Evolutionary conservation across 768 basidiomycete species (phyloP).

Genomic region (Suillus subluteus): DNA sequence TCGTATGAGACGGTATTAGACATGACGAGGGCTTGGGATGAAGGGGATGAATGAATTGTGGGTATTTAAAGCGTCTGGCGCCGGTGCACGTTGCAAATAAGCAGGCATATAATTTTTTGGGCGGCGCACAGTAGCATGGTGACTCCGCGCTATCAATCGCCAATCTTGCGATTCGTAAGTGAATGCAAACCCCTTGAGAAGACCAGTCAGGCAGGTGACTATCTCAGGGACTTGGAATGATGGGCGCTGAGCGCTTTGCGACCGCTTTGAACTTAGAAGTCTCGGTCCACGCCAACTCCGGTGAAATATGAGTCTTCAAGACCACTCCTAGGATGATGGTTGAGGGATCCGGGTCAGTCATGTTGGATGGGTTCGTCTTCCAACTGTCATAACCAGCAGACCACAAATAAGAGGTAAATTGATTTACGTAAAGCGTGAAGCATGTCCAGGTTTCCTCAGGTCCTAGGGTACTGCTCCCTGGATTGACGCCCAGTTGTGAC

Average conservation of each 20-base stretch:
- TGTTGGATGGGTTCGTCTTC: background rate
- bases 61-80: background rate
- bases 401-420: background rate
- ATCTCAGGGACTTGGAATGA: background rate
- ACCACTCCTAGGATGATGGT: background rate
- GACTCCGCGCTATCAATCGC: background rate
- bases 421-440: too few species aligned
- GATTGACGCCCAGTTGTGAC: background rate
- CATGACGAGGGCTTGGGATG: background rate
- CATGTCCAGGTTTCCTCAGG: too few species aligned
- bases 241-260: background rate
- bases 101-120: background rate
- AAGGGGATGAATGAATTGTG: background rate
- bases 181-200: background rate
- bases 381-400: background rate
- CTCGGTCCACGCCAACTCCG: background rate
- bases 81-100: background rate
- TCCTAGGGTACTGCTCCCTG: too few species aligned
- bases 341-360: background rate
- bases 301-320: background rate
- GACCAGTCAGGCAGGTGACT: background rate
- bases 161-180: background rate
- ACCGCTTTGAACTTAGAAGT: background rate
- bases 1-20: background rate
- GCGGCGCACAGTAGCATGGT: background rate